A percentile compares a stretch with the other conserved stretches of the same genome.
phyloP scores from a whole-genome alignment of 139 green algal species.

The Tetradesmus lagerheimii region DNA sequence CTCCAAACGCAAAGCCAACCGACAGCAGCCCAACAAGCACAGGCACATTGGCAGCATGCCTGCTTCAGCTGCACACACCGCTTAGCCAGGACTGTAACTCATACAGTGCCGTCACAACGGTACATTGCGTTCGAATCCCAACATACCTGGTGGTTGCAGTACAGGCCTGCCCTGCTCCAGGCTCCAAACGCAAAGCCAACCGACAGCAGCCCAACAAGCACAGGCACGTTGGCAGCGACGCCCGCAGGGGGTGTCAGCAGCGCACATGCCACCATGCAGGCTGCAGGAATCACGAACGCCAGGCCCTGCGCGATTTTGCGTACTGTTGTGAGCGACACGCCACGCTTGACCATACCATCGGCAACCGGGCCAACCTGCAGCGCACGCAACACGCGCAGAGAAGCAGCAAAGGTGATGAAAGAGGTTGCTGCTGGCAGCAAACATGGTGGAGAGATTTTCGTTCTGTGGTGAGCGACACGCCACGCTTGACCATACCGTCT shows the following conservation, averaged over 20 bases:
- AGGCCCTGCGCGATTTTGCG: slow-evolving; percentile 91
- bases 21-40: slow-evolving; percentile 75
- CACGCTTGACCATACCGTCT: slow-evolving; percentile 81
- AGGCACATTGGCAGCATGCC: slow-evolving; percentile 34
- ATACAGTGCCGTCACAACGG: background rate
- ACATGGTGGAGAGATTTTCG: too few relatives aligned
- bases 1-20: slow-evolving; percentile 80
- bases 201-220: slow-evolving; percentile 77
- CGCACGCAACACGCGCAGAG: too few relatives aligned
- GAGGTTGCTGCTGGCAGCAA: too few relatives aligned
- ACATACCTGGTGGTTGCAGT: slow-evolving; percentile 94
- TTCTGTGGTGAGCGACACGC: too few relatives aligned
- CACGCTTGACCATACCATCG: slow-evolving; percentile 83
- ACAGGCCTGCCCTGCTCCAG: slow-evolving; percentile 91
- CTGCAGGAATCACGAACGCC: slow-evolving; percentile 91
- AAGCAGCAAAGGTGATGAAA: too few relatives aligned
- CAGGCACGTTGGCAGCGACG: slow-evolving; percentile 39
- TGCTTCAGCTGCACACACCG: too few relatives aligned
- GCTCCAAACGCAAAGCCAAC: slow-evolving; percentile 82
- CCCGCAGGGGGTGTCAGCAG: slow-evolving; percentile 59
- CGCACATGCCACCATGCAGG: slow-evolving; percentile 81
- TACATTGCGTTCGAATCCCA: background rate
- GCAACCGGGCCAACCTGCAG: slow-evolving; percentile 81
- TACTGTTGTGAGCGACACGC: slow-evolving; percentile 80
- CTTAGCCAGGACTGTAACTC: background rate